Conservation (phyloP, 192 early-diverging fungal species). For the Backusella liffmaniae region DNA sequence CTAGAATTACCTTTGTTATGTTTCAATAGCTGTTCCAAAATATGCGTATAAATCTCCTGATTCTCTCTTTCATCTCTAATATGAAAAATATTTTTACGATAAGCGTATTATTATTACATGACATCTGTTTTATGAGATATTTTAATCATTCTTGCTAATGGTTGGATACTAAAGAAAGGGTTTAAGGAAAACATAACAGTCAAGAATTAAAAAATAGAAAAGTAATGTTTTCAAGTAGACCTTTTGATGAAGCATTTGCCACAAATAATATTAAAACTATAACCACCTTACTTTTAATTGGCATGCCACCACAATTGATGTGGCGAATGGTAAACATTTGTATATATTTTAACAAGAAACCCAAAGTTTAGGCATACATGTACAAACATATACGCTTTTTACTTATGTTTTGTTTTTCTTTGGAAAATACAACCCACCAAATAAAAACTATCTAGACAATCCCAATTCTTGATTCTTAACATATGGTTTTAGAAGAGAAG, state of each 20-base stretch:
- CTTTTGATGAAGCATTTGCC: not conserved
- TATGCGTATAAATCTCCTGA: not conserved
- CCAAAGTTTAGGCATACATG: not conserved
- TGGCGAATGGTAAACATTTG: not conserved
- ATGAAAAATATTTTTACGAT: not conserved
- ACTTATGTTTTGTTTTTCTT: not conserved
- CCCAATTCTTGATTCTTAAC: not conserved
- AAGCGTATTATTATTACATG: not conserved
- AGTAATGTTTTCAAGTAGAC: not conserved
- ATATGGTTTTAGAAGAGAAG: not conserved
- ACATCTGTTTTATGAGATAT: not conserved
- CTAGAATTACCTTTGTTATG: conserved; percentile 3
- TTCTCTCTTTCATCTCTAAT: not conserved
- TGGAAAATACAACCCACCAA: not conserved
- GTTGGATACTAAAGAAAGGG: not conserved
- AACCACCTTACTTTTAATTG: not conserved
- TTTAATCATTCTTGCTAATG: not conserved
- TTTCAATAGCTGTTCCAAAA: not conserved
- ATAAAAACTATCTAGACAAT: not conserved
- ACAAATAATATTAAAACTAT: not conserved
- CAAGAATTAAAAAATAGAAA: no score
- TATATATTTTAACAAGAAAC: not conserved
- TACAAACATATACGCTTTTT: not conserved
- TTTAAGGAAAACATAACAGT: no score
- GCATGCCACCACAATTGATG: not conserved